Evolutionary conservation across 2,329 filamentous ascomycete species (phyloP), one percentile per base, ranked within the genome.

Genomic region (Aaosphaeria arxii): DNA sequence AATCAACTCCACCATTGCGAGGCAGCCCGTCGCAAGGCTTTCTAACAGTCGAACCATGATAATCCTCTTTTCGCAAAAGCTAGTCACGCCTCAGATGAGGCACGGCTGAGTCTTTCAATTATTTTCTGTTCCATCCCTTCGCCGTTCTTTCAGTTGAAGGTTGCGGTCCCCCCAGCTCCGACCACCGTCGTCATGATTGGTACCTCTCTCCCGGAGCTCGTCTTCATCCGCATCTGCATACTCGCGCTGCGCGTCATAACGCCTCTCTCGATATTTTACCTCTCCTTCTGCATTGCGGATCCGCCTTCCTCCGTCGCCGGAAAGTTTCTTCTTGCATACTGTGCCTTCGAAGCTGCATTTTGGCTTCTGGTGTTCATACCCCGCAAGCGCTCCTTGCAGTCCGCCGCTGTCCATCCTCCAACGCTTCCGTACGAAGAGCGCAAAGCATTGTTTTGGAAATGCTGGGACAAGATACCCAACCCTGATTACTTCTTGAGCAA

Each of bases 401-500:
- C 61, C 31, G 71, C 77, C 42, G 77, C 80, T 7, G 51, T 68
- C 5, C 80, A 83, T 62, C 81, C 80, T 1, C 65, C 70, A 6
- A 54, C 68, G 1, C 62, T 77, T 7, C 70, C 74, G 1, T 70
- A 67, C 32, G 61, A 75, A 5, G 73, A 82, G 44, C 76, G 86
- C 28, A 69, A 72, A 39, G 73, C 66, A 1, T 69, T 89, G 3
- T 86, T 88, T 59, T 66, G 75, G 44, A 75, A 75, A 36, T 83
- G 82, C 65, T 71, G 79, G 50, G 71, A 70, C 31, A 81, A 79
- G 55, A 74, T 86, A 4, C 71, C 78, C 1, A 77, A 83, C 52
- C 71, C 74, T 0, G 78, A 81, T 46, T 66, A 66, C 24, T 89
- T 86, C 58, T 54, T 89, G 39, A 74, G 71, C 43, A 74, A 76